Conservation (phyloP, 2,329 filamentous ascomycete species). For the Ceratocystis ficicola region DNA sequence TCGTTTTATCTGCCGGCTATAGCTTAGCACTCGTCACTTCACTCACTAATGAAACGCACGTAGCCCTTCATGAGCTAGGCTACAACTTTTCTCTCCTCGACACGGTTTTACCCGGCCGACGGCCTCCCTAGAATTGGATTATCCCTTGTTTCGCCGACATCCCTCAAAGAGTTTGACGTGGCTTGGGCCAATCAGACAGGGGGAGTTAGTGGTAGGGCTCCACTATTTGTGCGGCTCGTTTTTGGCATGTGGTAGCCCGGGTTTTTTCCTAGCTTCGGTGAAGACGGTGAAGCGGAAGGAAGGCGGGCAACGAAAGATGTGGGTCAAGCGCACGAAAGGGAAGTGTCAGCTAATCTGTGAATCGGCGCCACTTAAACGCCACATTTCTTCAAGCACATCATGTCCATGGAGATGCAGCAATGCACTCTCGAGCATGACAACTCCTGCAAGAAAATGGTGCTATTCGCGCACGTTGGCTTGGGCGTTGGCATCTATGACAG, state of each 20-base stretch:
- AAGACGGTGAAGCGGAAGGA: background rate
- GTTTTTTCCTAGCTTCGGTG: constrained; percentile 3
- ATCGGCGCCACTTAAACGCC: too few relatives aligned
- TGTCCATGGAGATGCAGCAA: background rate
- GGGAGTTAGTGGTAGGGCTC: background rate
- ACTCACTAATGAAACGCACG: background rate
- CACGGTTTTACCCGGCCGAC: background rate
- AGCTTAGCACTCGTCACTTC: background rate
- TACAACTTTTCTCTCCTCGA: background rate
- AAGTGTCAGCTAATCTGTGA: too few relatives aligned
- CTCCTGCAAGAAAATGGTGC: too few relatives aligned
- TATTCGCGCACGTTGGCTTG: too few relatives aligned
- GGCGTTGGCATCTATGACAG: too few relatives aligned
- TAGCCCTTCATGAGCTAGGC: background rate
- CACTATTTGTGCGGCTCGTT: constrained; percentile 11
- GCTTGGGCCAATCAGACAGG: background rate
- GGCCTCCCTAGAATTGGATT: background rate
- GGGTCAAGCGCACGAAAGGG: too few relatives aligned
- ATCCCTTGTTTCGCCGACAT: constrained; percentile 10
- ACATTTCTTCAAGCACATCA: too few relatives aligned
- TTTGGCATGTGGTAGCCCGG: constrained; percentile 9
- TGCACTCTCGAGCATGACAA: background rate
- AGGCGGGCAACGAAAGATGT: background rate
- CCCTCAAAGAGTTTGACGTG: too few relatives aligned
- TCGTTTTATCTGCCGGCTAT: background rate